phyloP scores from a whole-genome alignment of 2,329 filamentous ascomycete species.

The Ascochyta viciae-villosae region DNA sequence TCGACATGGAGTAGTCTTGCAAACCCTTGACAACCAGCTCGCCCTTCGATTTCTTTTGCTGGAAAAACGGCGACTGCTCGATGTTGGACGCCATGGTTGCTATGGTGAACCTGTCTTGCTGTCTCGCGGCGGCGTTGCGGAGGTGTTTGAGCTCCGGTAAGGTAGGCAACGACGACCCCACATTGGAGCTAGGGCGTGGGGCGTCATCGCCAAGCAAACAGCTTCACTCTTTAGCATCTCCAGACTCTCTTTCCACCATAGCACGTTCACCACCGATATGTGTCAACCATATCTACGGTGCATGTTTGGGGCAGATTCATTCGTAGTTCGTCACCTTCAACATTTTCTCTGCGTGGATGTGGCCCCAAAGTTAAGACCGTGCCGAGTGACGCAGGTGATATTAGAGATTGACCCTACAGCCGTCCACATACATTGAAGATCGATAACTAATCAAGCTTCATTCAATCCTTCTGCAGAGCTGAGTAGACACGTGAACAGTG shows the following conservation, averaged over 20 bases:
- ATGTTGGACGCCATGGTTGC: slow-evolving; percentile 41
- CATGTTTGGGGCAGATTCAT: no score
- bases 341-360: background rate
- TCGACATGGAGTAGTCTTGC: background rate
- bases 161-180: background rate
- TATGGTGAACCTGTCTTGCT: slow-evolving; percentile 17
- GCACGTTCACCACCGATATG: no score
- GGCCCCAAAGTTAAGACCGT: slow-evolving; percentile 12
- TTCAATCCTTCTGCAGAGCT: no score
- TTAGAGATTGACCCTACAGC: background rate
- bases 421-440: background rate
- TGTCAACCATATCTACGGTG: no score
- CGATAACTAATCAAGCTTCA: background rate
- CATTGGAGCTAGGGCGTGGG: slow-evolving; percentile 4
- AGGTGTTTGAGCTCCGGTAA: slow-evolving; percentile 18
- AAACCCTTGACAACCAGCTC: slow-evolving; percentile 44
- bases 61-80: slow-evolving; percentile 48
- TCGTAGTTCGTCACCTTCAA: no score
- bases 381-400: background rate
- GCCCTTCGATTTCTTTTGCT: slow-evolving; percentile 35
- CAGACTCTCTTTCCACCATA: no score
- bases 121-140: slow-evolving; percentile 18
- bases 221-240: background rate
- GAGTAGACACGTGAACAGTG: no score
- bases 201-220: slow-evolving; percentile 7